Base-by-base conservation (phyloP, 2,329 filamentous ascomycete species). In the Alternaria gaisen region DNA sequence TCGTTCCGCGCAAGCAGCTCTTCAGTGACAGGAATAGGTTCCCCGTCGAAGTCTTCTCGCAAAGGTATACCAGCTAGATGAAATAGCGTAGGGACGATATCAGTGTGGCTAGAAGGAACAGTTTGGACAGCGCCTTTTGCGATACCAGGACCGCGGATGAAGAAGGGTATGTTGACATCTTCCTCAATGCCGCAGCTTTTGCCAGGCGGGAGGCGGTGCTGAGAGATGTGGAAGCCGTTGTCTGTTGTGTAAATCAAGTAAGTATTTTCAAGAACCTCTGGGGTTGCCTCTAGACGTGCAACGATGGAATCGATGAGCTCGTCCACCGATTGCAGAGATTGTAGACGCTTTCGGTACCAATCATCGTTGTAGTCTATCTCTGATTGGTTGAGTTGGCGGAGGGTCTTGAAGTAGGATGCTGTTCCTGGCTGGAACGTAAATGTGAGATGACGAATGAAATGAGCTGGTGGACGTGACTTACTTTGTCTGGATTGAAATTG, bases 401-500 rank as follows among this genome's bases (percentile, higher is more conserved):
- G 36, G 2, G 62, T 62, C n/a, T 69, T 68, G 56, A 68, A 64
- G 58, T 69, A 68, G 10, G 67, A 69, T 40, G 64, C 65, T 52
- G 65, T 67, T 28, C 67, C 65, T 0, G 67, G 61, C 60, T 66
- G 22, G 3, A 14, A 2, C n/a, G 2, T 3, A 34, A 14, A 22
- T 47, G 43, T 30, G 16, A 54, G 16, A 36, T 14, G 9, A 14
- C 8, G 14, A 2, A 26, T 47, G 34, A 5, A 3, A 32, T 11
- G 4, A n/a, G 14, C 4, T 20, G 8, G 14, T 11, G 5, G 3
- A 22, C 3, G 11, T 14, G 9, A 52, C 60, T 8, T 60, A 69
- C 66, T 6, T 80, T 77, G 3, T 86, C 82, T 0, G 90, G 89
- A 66, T 93, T 92, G 76, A 92, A 92, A 71, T 87, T 87, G 0